Conservation (phyloP, 345 rosid species). For the Zanthoxylum bungeanum region DNA sequence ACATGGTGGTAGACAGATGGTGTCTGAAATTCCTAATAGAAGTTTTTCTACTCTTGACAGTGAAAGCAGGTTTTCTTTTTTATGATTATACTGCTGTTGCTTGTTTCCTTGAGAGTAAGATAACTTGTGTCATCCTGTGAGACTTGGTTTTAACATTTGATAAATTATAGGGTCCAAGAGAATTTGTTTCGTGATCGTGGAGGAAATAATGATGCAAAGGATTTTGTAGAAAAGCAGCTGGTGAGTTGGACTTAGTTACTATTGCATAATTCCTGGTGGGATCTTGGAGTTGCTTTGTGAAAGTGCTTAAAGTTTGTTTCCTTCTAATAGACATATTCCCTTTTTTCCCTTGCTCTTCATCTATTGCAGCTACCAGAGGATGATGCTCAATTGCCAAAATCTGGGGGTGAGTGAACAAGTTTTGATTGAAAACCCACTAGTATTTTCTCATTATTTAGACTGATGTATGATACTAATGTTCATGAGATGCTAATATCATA, state of each 20-base stretch:
- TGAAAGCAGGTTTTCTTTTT: constrained; percentile 51
- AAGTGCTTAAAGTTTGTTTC: constrained; percentile 1
- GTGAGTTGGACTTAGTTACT: constrained; percentile 32
- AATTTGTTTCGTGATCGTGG: constrained; percentile 29
- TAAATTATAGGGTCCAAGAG: constrained; percentile 39
- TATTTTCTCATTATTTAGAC: not conserved
- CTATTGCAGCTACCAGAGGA: constrained; percentile 37
- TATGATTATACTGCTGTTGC: not conserved
- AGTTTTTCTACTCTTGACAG: constrained; percentile 31
- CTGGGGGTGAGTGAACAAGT: constrained; percentile 33
- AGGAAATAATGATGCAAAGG: constrained; percentile 29
- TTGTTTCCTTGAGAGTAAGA: not conserved
- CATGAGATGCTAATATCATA: not conserved
- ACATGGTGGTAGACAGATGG: too few species aligned
- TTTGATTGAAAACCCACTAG: not conserved
- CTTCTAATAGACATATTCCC: constrained; percentile 11
- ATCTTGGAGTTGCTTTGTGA: not conserved
- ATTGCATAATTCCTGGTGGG: not conserved
- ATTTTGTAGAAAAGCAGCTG: constrained; percentile 24
- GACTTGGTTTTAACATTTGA: constrained; percentile 7
- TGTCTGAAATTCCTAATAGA: constrained; percentile 40
- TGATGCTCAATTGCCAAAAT: constrained; percentile 25
- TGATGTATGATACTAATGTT: not conserved
- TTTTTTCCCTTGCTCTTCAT: constrained; percentile 9
- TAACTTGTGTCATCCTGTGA: constrained; percentile 6